Percentiles rank a stretch among this genome's conserved stretches.
Conservation (phyloP, 2,329 filamentous ascomycete genomes). For the Fusarium buharicum region DNA sequence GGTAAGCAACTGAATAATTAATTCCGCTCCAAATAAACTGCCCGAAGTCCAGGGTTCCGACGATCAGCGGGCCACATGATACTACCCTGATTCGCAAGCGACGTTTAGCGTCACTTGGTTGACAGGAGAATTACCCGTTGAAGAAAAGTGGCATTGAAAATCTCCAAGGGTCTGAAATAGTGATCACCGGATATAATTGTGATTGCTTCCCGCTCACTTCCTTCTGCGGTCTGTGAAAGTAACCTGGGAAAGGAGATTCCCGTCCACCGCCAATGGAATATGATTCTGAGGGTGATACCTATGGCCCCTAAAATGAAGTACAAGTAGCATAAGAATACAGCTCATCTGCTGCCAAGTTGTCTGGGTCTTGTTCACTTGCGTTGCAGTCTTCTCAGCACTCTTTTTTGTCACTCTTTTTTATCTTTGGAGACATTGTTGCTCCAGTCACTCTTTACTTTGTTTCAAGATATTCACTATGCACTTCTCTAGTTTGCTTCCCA, state of each 20-base stretch:
- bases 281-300: not conserved
- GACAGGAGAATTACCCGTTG: conserved; percentile 16
- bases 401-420: conserved; percentile 35
- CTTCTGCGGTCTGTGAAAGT: conserved; percentile 1
- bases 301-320: conserved; percentile 1
- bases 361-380: not conserved
- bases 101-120: not conserved
- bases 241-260: conserved; percentile 14
- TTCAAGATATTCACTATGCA: conserved; percentile 23
- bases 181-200: conserved; percentile 30
- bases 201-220: conserved; percentile 6
- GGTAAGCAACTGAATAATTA: not conserved
- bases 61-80: conserved; percentile 17
- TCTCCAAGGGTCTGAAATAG: conserved; percentile 24
- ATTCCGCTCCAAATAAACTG: conserved; percentile 15
- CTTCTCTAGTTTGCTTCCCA: conserved; percentile 30
- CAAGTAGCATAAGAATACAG: conserved; percentile 9
- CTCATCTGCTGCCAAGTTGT: not conserved
- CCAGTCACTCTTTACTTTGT: conserved; percentile 40
- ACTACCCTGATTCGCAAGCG: not conserved
- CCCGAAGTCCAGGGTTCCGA: conserved; percentile 1
- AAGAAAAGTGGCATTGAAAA: not conserved
- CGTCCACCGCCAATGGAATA: not conserved
- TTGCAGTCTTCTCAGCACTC: conserved; percentile 21
- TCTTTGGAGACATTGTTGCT: conserved; percentile 30